Base-by-base conservation (phyloP, 768 basidiomycete species). In the Filobasidium floriforme region DNA sequence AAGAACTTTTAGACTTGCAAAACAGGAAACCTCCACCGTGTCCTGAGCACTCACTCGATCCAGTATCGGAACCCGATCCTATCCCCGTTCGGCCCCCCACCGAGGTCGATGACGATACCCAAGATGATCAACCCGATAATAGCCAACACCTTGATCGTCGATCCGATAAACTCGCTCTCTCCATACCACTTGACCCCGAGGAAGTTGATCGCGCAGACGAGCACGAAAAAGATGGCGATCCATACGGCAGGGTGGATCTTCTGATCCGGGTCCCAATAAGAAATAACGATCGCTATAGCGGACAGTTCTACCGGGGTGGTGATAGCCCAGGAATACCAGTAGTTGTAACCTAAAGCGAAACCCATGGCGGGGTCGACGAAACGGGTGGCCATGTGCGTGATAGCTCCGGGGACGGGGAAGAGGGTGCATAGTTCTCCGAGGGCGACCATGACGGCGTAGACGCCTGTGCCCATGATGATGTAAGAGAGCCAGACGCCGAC, bases 151-250 rank as follows among this genome's bases (percentile, higher is more conserved):
- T 82, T 81, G 73, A 82, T 76, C 49, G 69, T 41, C 11, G 75
- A 82, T 71, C 85, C 84, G 75, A 80, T 83, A 73, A 87, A 85
- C 74, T 86, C 85, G 51, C 82, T 77, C 64, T 79, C 79, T 19
- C 84, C 85, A 66, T 83, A 85, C 7, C 68, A 71, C 22, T 74
- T 61, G 6, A 72, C 82, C 63, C 72, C 82, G 43, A 80, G 73
- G 61, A 79, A 79, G 70, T 81, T 81, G 78, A 82, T 72, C 26
- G 71, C 63, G 49, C 68, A 66, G 55, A 77, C 72, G 28, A 76
- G 65, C 24, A 78, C 73, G 43, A 78, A 68, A 40, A 75, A 72
- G 46, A 80, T 71, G 18, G 81, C 76, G 68, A 81, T 79, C 73
- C 77, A 80, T 2, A 71, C 79, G 7, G 78, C 76, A 19, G 74